A percentile compares a stretch with the other conserved stretches of the same genome.
Conservation (phyloP, 164 flowering plant species). For the Dillenia suffruticosa region DNA sequence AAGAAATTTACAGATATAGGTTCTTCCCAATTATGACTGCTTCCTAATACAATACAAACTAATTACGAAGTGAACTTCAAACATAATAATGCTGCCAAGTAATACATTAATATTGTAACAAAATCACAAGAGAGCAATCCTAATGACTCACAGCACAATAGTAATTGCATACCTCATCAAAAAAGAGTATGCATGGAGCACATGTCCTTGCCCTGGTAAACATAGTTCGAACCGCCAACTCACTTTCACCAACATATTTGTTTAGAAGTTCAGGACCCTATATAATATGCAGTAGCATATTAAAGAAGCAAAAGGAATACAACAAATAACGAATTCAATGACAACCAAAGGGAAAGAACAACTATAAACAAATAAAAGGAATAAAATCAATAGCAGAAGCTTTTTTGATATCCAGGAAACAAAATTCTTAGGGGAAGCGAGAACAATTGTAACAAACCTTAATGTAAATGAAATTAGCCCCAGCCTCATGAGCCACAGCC, state of each 20-base stretch:
- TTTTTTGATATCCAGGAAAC: too few species aligned
- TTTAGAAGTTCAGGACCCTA: slow-evolving; percentile 94
- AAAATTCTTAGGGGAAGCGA: background rate
- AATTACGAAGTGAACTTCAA: too few species aligned
- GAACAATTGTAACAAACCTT: slow-evolving; percentile 44
- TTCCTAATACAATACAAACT: too few species aligned
- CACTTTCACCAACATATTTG: slow-evolving; percentile 98
- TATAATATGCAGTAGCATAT: slow-evolving; percentile 5
- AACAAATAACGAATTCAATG: background rate
- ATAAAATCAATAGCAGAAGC: background rate
- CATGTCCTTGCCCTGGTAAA: slow-evolving; percentile 90
- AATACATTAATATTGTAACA: too few species aligned
- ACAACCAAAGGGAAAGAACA: background rate
- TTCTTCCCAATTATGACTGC: too few species aligned
- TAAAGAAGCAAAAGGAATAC: background rate
- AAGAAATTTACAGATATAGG: too few species aligned
- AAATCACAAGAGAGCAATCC: too few species aligned
- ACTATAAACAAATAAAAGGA: background rate
- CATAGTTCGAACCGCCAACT: slow-evolving; percentile 72
- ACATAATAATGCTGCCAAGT: too few species aligned
- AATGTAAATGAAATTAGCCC: slow-evolving; percentile 91
- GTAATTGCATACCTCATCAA: slow-evolving; percentile 72
- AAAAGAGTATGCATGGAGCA: slow-evolving; percentile 90
- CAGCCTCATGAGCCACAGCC: slow-evolving; percentile 97
- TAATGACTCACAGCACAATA: too few species aligned